These are phyloP conservation scores for Seiridium cupressi DNA, from an alignment of 2,329 filamentous ascomycete genomes.

Conservation along the genomic window DNA sequence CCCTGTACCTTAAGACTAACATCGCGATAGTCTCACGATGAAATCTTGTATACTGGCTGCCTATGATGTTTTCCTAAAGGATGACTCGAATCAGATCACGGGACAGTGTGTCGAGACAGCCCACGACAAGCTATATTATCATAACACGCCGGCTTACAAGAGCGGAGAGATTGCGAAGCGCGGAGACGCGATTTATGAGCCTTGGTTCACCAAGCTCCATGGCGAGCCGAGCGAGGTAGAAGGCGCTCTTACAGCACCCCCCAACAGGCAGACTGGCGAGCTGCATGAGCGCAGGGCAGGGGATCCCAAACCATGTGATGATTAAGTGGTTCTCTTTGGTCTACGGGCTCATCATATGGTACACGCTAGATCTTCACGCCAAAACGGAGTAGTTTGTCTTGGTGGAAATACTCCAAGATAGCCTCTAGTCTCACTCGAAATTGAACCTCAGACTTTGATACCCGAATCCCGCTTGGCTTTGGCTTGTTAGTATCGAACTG, in stretches of 20 bases:
- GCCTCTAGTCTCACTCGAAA: no score
- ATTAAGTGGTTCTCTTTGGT: no score
- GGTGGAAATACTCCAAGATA: no score
- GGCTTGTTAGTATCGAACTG: no score
- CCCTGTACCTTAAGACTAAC: background rate
- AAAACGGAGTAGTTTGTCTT: no score
- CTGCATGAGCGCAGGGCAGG: no score
- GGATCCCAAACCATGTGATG: no score
- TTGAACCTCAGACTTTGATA: no score
- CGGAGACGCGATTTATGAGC: background rate
- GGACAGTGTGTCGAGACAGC: background rate
- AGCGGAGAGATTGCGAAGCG: background rate
- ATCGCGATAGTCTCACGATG: background rate
- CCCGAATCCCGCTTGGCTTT: no score
- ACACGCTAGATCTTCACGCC: no score
- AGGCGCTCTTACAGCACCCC: background rate
- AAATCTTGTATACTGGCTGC: background rate
- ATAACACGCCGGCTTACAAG: conserved; percentile 2
- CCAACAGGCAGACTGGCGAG: background rate
- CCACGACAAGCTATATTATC: conserved; percentile 1
- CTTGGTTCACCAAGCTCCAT: background rate
- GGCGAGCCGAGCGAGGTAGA: background rate
- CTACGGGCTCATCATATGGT: no score
- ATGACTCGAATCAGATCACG: background rate
- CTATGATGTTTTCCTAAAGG: background rate